Evolutionary conservation across 306 rosid species (phyloP).

Genomic region (Cyamopsis tetragonoloba): DNA sequence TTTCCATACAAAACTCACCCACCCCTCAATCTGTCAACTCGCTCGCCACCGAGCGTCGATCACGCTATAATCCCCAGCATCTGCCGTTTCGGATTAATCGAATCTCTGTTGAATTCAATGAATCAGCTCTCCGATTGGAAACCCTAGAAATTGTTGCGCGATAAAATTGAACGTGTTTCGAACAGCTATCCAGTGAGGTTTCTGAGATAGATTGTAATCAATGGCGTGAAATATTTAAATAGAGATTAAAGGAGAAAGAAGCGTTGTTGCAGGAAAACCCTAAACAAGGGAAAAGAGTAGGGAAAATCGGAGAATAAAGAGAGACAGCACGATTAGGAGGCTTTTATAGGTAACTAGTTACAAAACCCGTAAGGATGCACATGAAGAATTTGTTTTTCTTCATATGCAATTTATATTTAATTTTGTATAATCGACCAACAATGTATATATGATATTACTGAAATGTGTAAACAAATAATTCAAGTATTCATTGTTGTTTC

Average conservation of each 20-base stretch:
- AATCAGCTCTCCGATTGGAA: constrained; percentile 44
- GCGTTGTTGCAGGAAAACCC: constrained; percentile 30
- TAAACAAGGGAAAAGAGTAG: constrained; percentile 10
- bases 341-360: constrained; percentile 39
- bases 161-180: background rate
- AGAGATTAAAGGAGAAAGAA: background rate
- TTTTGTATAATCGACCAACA: no score
- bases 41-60: constrained; percentile 81
- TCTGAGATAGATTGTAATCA: background rate
- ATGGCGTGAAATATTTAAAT: background rate
- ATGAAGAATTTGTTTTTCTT: no score
- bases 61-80: constrained; percentile 42
- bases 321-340: background rate
- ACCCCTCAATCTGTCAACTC: constrained; percentile 67
- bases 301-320: background rate
- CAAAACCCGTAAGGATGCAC: no score
- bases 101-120: constrained; percentile 16
- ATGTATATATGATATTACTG: no score
- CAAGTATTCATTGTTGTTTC: no score
- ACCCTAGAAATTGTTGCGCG: constrained; percentile 22
- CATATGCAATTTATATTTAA: no score
- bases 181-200: background rate
- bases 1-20: constrained; percentile 99
- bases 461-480: no score
- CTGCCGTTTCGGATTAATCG: background rate